These are phyloP conservation scores for Starmerella kuoi DNA, from an alignment of 805 yeast species.

Conservation along the genomic window DNA sequence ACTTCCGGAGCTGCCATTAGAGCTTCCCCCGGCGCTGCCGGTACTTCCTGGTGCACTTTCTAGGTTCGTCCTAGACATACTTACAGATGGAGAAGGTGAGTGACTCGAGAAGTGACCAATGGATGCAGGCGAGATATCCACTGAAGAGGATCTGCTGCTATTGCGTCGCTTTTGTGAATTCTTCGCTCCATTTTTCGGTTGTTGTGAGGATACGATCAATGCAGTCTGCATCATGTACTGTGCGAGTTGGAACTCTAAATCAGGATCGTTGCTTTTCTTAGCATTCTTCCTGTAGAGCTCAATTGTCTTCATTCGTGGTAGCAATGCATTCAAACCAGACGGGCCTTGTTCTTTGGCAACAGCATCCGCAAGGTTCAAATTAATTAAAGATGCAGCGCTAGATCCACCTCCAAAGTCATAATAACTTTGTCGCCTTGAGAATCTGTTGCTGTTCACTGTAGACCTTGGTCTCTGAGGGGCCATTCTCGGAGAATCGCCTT, in stretches of 20 bases:
- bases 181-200: not conserved
- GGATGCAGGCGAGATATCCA: not conserved
- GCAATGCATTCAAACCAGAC: slow-evolving; percentile 29
- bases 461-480: slow-evolving; percentile 4
- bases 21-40: not conserved
- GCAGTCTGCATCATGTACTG: slow-evolving; percentile 83
- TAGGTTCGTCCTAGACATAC: not conserved
- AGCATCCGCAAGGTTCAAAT: slow-evolving; percentile 6
- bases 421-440: slow-evolving; percentile 10
- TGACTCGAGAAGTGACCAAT: not conserved
- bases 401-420: slow-evolving; percentile 11
- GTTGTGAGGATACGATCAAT: slow-evolving; percentile 28
- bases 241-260: slow-evolving; percentile 79
- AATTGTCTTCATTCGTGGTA: slow-evolving; percentile 71
- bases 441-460: slow-evolving; percentile 2
- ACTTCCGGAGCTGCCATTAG: not conserved
- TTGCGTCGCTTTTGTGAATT: too few relatives aligned
- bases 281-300: slow-evolving; percentile 82
- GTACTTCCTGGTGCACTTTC: not conserved
- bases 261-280: slow-evolving; percentile 71
- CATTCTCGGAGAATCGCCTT: slow-evolving; percentile 6
- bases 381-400: not conserved
- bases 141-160: not conserved
- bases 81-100: not conserved
- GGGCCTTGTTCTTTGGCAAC: slow-evolving; percentile 1